Base-by-base conservation (phyloP, 2,329 filamentous ascomycete species). In the Zymoseptoria ardabiliae region DNA sequence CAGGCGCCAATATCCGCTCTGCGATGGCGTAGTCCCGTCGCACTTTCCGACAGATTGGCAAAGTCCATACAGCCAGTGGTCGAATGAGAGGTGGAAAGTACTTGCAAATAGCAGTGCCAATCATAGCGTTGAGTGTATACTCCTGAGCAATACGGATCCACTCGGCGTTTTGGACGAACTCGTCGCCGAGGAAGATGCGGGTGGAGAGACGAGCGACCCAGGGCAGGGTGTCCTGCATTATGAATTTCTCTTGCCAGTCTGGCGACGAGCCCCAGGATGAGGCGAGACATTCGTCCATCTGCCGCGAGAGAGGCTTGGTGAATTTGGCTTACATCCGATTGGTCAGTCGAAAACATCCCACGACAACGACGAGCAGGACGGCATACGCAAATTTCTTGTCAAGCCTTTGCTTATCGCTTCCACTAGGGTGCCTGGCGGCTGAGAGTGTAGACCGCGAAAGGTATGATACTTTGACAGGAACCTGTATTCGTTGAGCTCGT, bases 171-270 rank as follows among this genome's bases (percentile, higher is more conserved):
- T 70, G 69, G 55, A 72, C 73, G 8, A 76, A 63, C 7, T 63
- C 59, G 3, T 72, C 66, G 19, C 77, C 75, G 28, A 75, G 70
- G 55, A 78, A 74, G 49, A 79, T 68, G 19, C 76, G 71, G 0
- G 74, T 72, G 1, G 75, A 75, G 7, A 77, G 65, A n/a, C 76
- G 73, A 5, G 73, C 70, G 25, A 79, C 70, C 17, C 77, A 65
- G 2, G 67, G 64, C 0, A 72, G 67, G 50, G 75, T 57, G 21
- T 66, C 64, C 7, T 61, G 51, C 56, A 69, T 65, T 9, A 69
- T n/a, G n/a, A n/a, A n/a, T n/a, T n/a, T n/a, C n/a, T 62, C 57
- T 19, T 56, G 61, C 62, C 63, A 65, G n/a, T 56, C 55, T 57
- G 20, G 21, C 2, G n/a, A 51, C 10, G 53, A 25, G 50, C 60